Conservation (phyloP, 148 eudicot genomes). For the Diospyros kaki region DNA sequence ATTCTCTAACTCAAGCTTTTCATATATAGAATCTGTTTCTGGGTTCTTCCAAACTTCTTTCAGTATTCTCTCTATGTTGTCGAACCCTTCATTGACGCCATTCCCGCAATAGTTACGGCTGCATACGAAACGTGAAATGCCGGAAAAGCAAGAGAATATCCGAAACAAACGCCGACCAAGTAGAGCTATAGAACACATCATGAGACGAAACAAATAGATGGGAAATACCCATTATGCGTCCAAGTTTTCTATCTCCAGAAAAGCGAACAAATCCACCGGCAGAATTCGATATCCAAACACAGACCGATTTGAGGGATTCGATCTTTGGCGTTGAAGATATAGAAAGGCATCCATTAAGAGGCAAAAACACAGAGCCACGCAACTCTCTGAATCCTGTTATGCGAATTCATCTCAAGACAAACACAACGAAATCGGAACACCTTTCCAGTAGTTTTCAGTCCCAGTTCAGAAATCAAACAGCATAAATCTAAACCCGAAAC, state of each 20-base stretch:
- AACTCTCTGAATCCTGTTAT: not conserved
- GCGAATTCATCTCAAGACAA: slow-evolving; percentile 2
- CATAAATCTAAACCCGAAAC: not conserved
- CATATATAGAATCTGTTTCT: slow-evolving; percentile 23
- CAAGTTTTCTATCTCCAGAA: slow-evolving; percentile 4
- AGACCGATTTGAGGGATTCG: not conserved
- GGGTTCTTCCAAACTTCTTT: slow-evolving; percentile 37
- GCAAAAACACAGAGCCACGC: not conserved
- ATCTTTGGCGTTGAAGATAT: not conserved
- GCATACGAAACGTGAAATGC: slow-evolving; percentile 37
- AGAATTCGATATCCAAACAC: not conserved
- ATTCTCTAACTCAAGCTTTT: slow-evolving; percentile 1
- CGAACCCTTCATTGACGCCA: slow-evolving; percentile 33
- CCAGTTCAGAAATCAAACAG: not conserved
- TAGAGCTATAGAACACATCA: slow-evolving; percentile 29
- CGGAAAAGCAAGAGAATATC: slow-evolving; percentile 21
- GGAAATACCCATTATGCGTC: slow-evolving; percentile 30
- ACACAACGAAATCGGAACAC: too few species aligned
- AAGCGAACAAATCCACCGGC: not conserved
- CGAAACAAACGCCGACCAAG: slow-evolving; percentile 35
- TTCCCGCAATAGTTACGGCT: slow-evolving; percentile 23
- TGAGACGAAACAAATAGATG: slow-evolving; percentile 10
- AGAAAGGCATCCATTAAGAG: slow-evolving; percentile 3
- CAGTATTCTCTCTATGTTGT: slow-evolving; percentile 45
- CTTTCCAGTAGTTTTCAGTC: too few species aligned